A percentile compares a stretch with the other conserved stretches of the same genome.
Evolutionary conservation across 805 yeast species (phyloP).

Genomic region (Pichia manshurica): DNA sequence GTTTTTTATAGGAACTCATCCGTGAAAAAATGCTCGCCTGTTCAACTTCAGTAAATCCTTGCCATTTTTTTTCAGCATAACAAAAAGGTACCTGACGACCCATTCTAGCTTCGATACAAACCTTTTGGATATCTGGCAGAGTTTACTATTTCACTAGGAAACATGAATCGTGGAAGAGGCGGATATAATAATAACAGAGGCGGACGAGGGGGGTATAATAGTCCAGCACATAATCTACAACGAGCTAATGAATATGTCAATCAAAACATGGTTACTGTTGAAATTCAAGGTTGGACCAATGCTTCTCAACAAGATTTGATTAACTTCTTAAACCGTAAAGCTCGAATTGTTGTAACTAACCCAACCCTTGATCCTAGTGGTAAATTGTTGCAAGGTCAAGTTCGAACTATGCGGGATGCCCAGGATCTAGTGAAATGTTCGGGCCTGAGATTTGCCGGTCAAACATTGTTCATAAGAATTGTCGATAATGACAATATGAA

Average conservation of each 20-base stretch:
- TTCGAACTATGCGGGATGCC: slow-evolving; percentile 50
- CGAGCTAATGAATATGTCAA: slow-evolving; percentile 20
- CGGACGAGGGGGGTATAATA: slow-evolving; percentile 17
- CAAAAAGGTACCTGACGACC: too few relatives aligned
- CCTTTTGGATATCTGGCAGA: too few relatives aligned
- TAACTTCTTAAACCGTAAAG: slow-evolving; percentile 62
- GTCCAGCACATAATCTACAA: slow-evolving; percentile 16
- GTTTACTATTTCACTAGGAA: not conserved
- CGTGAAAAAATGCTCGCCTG: too few relatives aligned
- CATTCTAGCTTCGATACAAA: too few relatives aligned
- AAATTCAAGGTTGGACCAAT: slow-evolving; percentile 76
- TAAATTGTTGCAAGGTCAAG: slow-evolving; percentile 55
- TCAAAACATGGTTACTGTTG: slow-evolving; percentile 43
- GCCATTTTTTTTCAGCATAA: too few relatives aligned
- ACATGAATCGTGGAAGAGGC: slow-evolving; percentile 32
- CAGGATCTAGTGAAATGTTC: slow-evolving; percentile 51
- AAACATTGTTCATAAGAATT: slow-evolving; percentile 49
- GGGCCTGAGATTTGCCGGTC: slow-evolving; percentile 82
- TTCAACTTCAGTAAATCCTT: too few relatives aligned
- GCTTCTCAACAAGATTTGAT: slow-evolving; percentile 65
- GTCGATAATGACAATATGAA: slow-evolving; percentile 24
- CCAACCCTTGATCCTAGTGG: slow-evolving; percentile 43
- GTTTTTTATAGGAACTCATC: too few relatives aligned
- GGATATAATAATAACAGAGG: slow-evolving; percentile 15
- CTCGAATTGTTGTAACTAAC: slow-evolving; percentile 50